Conservation (phyloP, 305 asterid species). For the Fraxinus albicans region DNA sequence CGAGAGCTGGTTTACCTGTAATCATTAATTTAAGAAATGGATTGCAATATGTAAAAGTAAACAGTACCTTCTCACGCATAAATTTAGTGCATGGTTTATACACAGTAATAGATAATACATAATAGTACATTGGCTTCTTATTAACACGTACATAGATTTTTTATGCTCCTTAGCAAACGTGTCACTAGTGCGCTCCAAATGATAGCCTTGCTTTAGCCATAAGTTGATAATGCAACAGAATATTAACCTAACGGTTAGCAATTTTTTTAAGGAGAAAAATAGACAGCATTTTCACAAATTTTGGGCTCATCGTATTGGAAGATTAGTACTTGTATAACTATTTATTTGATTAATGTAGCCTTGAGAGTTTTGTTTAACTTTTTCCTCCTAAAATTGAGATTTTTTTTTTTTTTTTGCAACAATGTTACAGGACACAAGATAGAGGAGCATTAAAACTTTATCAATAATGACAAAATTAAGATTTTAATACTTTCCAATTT, state of each 20-base stretch:
- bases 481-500: not conserved
- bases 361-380: not conserved
- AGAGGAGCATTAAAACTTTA: not conserved
- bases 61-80: not conserved
- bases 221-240: not conserved
- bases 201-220: not conserved
- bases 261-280: not conserved
- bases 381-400: not conserved
- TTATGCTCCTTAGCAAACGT: not conserved
- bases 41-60: not conserved
- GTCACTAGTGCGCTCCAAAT: not conserved
- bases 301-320: not conserved
- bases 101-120: not conserved
- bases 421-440: not conserved
- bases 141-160: not conserved
- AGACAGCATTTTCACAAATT: not conserved
- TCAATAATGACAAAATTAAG: not conserved
- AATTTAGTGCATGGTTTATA: not conserved
- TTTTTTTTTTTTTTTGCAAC: not conserved
- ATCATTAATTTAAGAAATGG: not conserved
- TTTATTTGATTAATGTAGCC: not conserved
- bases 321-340: not conserved
- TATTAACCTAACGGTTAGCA: not conserved
- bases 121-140: not conserved
- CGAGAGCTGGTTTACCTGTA: constrained; percentile 72